Evolutionary conservation across 352 stramenopile genomes (phyloP).

Genomic region (Phytopythium helicoides): DNA sequence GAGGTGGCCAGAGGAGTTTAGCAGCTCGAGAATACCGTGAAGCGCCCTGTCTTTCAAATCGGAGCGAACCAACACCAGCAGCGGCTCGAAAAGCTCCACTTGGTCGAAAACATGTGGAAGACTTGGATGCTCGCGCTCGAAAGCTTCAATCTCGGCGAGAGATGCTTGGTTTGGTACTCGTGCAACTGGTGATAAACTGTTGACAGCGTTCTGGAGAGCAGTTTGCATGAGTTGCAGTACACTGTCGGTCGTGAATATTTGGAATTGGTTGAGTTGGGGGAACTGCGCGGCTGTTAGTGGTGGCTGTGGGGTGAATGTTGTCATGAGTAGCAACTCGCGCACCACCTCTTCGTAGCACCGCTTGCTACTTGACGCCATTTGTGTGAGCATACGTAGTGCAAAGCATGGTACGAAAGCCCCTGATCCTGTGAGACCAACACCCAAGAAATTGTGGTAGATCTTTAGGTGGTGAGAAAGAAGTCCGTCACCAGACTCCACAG

Average conservation of each 20-base stretch:
- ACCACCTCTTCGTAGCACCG: slow-evolving; percentile 76
- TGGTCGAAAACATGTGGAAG: slow-evolving; percentile 63
- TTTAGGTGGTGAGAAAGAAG: slow-evolving; percentile 64
- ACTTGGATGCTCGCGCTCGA: slow-evolving; percentile 21
- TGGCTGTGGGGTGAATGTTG: slow-evolving; percentile 43
- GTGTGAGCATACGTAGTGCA: slow-evolving; percentile 77
- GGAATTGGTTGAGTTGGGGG: slow-evolving; percentile 63
- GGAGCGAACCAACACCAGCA: slow-evolving; percentile 59
- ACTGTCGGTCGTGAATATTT: slow-evolving; percentile 74
- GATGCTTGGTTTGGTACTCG: slow-evolving; percentile 39
- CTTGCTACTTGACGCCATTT: slow-evolving; percentile 68
- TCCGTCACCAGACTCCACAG: slow-evolving; percentile 32
- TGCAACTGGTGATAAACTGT: slow-evolving; percentile 49
- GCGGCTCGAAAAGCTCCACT: slow-evolving; percentile 58
- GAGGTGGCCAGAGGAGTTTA: slow-evolving; percentile 75
- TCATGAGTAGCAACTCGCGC: slow-evolving; percentile 70
- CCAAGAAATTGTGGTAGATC: slow-evolving; percentile 80
- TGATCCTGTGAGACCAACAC: slow-evolving; percentile 56
- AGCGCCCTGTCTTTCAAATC: slow-evolving; percentile 79
- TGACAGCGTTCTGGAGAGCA: slow-evolving; percentile 59
- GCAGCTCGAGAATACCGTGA: slow-evolving; percentile 66
- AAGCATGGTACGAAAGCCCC: slow-evolving; percentile 72
- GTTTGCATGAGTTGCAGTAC: slow-evolving; percentile 81
- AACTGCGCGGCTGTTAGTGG: slow-evolving; percentile 42
- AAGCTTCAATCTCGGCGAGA: slow-evolving; percentile 46